phyloP scores from a whole-genome alignment of 2,329 filamentous ascomycete genomes.

The Cladosporium phlei region DNA sequence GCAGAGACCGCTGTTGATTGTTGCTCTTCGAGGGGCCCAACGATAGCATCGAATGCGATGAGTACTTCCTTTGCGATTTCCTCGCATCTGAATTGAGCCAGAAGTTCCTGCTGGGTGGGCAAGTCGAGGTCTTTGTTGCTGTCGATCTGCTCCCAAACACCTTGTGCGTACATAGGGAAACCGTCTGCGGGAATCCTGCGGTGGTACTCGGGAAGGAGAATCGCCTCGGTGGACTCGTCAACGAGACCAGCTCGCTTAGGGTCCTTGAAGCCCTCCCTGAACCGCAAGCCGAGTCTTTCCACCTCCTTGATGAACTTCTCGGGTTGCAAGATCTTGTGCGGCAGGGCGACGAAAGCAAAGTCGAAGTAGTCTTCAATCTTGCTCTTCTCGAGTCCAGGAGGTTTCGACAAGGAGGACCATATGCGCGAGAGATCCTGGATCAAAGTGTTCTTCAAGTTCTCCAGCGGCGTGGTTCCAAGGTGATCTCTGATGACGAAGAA shows the following conservation, averaged over 20 bases:
- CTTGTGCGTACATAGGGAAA: conserved; percentile 89
- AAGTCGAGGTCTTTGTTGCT: conserved; percentile 97
- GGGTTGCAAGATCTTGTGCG: conserved; percentile 93
- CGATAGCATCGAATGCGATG: conserved; percentile 73
- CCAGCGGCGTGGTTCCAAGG: conserved; percentile 82
- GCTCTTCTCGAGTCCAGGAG: conserved; percentile 78
- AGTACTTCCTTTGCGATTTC: conserved; percentile 91
- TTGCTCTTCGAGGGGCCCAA: conserved; percentile 78
- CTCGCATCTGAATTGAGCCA: conserved; percentile 96
- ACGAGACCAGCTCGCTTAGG: conserved; percentile 56
- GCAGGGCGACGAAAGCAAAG: conserved; percentile 91
- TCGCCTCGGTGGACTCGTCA: conserved; percentile 69
- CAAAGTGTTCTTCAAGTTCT: conserved; percentile 84
- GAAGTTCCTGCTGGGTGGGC: conserved; percentile 91
- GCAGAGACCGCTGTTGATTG: conserved; percentile 68
- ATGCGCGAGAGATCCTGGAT: conserved; percentile 87
- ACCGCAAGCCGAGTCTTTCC: conserved; percentile 71
- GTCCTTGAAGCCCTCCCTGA: conserved; percentile 74
- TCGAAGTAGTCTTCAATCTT: conserved; percentile 97
- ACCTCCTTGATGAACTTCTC: conserved; percentile 84
- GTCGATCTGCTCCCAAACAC: conserved; percentile 97
- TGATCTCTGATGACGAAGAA: conserved; percentile 99
- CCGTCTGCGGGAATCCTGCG: conserved; percentile 93
- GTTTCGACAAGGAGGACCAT: conserved; percentile 90
- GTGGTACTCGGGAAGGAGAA: conserved; percentile 93